Base-by-base conservation (phyloP, 148 eudicot genomes). In the Heliosperma pusillum region DNA sequence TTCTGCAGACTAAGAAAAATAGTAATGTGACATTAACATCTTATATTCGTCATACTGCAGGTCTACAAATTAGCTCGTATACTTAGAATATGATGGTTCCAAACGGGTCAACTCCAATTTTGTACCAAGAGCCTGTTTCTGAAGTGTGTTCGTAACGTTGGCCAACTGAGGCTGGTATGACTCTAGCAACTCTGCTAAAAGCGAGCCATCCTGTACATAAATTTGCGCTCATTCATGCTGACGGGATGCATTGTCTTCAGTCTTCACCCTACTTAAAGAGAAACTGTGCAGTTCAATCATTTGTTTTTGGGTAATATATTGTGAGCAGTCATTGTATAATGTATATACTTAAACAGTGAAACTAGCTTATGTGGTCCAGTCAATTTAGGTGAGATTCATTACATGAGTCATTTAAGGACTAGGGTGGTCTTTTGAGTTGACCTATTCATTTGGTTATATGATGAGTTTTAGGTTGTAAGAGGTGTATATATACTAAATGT, bases 31-130 rank as follows among this genome's bases (percentile, higher is more conserved):
- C 42, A 36, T 36, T 42, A 47, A 73, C 61, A 24, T 64, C 33
- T 45, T 72, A 26, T 1, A 0, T 36, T 52, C 60, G 3, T 29
- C 17, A 66, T 71, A 56, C 12, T 79, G 80, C 93, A 93, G 98
- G 98, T 91, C 64, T 94, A 91, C 78, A 94, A 90, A 84, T 80
- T 94, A 76, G 86, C 88, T 36, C 88, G 97, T 76, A 94, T 94
- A 79, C 79, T 81, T 74, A 88, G 98, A 85, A 79, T 87, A 69
- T 93, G 87, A 93, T 13, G 40, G 17, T 20, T 20, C 22, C 17
- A 19, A 40, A 6, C 27, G 74, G 55, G 25, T 50, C 22, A 53
- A 16, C n/a, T 17, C 19, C 1, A 9, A 26, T 10, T 76, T 25
- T 22, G 22, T 21, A 8, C 24, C 10, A 2, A 66, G 2, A 75